Conservation (phyloP, 345 rosid species). For the Lepidium africanum region DNA sequence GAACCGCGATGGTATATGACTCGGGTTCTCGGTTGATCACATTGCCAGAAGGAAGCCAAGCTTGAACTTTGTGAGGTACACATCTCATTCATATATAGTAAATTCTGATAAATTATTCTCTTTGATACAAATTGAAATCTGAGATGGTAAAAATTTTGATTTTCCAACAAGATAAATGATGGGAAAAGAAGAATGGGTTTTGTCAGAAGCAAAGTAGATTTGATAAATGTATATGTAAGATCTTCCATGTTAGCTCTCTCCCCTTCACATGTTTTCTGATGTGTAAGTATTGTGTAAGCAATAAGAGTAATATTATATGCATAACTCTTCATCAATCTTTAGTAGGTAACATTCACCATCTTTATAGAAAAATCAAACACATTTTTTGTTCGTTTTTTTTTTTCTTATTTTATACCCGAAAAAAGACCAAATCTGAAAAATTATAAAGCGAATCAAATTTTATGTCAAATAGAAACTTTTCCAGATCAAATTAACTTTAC, state of each 20-base stretch:
- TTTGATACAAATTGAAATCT: not conserved
- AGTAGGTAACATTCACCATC: not conserved
- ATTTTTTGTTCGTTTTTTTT: too few relatives aligned
- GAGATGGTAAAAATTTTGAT: not conserved
- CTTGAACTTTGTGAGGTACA: conserved; percentile 41
- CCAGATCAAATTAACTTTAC: not conserved
- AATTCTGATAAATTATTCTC: not conserved
- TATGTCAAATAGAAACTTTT: not conserved
- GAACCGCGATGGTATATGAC: conserved; percentile 54
- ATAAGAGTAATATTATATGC: conserved; percentile 8
- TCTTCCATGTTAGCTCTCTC: conserved; percentile 26
- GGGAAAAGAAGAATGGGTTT: conserved; percentile 20
- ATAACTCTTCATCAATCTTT: conserved; percentile 12
- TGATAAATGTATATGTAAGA: conserved; percentile 19
- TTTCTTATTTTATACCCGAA: too few relatives aligned
- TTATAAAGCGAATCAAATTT: not conserved
- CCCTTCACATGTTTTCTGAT: conserved; percentile 25
- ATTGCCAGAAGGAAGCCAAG: conserved; percentile 76
- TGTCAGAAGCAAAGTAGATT: conserved; percentile 27
- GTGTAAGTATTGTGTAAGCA: conserved; percentile 29
- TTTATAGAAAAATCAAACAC: not conserved
- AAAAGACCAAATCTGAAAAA: not conserved
- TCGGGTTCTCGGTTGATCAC: conserved; percentile 61
- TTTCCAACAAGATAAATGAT: not conserved
- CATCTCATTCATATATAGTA: not conserved